Evolutionary conservation across 1,284 basidiomycete species (phyloP).

Genomic region (Ceratobasidium sp.): DNA sequence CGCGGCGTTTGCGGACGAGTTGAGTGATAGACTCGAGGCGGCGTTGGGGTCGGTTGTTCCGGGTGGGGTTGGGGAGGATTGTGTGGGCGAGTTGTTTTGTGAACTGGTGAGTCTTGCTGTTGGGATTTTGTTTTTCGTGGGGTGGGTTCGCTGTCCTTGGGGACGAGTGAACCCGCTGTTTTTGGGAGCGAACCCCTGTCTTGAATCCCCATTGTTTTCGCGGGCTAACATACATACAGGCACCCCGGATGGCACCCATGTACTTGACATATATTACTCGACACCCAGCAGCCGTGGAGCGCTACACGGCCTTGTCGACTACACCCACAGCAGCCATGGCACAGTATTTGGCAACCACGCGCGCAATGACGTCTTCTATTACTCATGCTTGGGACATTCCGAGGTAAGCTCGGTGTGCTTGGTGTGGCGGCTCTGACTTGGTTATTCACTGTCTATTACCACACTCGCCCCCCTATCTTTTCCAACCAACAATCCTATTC

Average conservation of each 20-base stretch:
- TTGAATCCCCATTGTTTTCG: constrained; percentile 19
- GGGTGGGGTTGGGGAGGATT: constrained; percentile 63
- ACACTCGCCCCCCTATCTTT: too few relatives aligned
- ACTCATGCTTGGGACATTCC: constrained; percentile 94
- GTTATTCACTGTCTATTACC: too few relatives aligned
- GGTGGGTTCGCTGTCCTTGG: not conserved
- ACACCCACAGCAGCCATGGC: constrained; percentile 57
- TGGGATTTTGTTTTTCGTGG: constrained; percentile 41
- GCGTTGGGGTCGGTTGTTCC: constrained; percentile 58
- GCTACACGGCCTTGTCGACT: constrained; percentile 62
- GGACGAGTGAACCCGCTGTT: too few relatives aligned
- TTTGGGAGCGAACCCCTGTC: too few relatives aligned
- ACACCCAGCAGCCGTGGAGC: constrained; percentile 77
- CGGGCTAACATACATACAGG: constrained; percentile 53
- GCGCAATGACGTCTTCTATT: constrained; percentile 68
- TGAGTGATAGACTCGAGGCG: constrained; percentile 64
- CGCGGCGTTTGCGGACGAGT: constrained; percentile 71
- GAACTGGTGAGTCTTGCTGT: constrained; percentile 60
- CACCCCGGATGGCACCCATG: constrained; percentile 75
- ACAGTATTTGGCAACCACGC: constrained; percentile 72
- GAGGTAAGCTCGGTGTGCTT: constrained; percentile 77
- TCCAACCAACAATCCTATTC: too few relatives aligned
- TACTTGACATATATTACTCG: constrained; percentile 89
- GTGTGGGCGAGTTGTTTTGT: constrained; percentile 79
- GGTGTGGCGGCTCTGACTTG: not conserved